These are phyloP conservation scores for Zychaea mexicana DNA, from an alignment of 371 early-diverging fungal species.

Conservation along the genomic window DNA sequence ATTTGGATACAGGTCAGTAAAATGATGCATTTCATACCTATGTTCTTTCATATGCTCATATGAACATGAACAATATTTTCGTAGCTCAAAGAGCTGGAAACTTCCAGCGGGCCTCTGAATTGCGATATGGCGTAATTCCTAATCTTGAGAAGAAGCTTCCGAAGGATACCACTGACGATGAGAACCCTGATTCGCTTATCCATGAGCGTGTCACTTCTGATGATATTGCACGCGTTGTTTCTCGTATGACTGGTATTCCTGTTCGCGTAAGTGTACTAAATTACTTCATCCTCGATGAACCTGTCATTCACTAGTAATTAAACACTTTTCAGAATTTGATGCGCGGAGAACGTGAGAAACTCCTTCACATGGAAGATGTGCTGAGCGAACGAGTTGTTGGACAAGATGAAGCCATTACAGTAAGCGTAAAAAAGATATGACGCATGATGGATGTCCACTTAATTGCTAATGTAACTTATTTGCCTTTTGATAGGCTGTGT, in stretches of 20 bases:
- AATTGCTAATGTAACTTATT: not conserved
- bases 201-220: conserved; percentile 88
- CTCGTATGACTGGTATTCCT: conserved; percentile 89
- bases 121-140: conserved; percentile 91
- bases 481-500: conserved; percentile 56
- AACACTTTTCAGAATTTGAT: conserved; percentile 54
- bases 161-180: conserved; percentile 54
- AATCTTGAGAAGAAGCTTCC: conserved; percentile 73
- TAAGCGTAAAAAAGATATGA: too few relatives aligned
- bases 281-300: not conserved
- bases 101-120: conserved; percentile 74
- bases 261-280: conserved; percentile 52
- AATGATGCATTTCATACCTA: not conserved
- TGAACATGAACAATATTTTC: not conserved
- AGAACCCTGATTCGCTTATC: conserved; percentile 61
- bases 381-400: conserved; percentile 82
- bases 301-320: not conserved
- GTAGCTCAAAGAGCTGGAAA: conserved; percentile 72
- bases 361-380: conserved; percentile 77
- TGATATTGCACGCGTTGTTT: conserved; percentile 86
- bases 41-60: not conserved
- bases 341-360: conserved; percentile 81
- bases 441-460: too few relatives aligned
- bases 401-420: conserved; percentile 73
- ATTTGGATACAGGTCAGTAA: conserved; percentile 63